These are phyloP conservation scores for Coniochaeta sp. DNA, from an alignment of 2,329 filamentous ascomycete genomes.

Conservation along the genomic window DNA sequence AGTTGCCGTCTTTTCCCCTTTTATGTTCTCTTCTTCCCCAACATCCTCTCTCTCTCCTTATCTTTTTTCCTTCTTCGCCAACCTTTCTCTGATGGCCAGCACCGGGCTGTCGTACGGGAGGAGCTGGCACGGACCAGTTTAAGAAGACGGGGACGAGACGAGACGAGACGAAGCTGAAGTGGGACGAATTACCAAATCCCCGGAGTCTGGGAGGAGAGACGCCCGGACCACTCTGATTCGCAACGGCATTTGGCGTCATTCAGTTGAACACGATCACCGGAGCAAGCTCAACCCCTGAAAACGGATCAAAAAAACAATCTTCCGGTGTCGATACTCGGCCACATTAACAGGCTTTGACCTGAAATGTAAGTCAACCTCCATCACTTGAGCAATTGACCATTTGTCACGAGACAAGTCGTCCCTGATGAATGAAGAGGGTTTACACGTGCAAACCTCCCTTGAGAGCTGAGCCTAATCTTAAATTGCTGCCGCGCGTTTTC, in stretches of 20 bases:
- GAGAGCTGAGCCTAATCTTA: not conserved
- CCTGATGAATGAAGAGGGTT: not conserved
- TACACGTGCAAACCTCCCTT: not conserved
- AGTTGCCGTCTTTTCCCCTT: too few species aligned
- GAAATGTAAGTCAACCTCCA: not conserved
- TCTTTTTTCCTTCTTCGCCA: not conserved
- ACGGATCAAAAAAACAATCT: not conserved
- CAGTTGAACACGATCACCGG: not conserved
- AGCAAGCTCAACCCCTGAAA: not conserved
- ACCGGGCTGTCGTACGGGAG: not conserved
- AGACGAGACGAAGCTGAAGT: not conserved
- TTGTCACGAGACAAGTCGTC: not conserved
- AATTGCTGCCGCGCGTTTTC: not conserved
- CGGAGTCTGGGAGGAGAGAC: not conserved
- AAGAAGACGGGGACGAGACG: too few species aligned
- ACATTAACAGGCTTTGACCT: not conserved
- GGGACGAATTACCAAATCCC: constrained; percentile 2
- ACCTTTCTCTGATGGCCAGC: constrained; percentile 1
- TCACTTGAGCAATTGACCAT: not conserved
- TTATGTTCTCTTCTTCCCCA: too few species aligned
- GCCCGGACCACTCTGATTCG: not conserved
- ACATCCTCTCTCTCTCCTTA: not conserved
- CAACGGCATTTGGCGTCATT: not conserved
- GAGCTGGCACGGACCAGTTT: constrained; percentile 2
- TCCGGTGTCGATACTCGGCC: not conserved